Conservation (phyloP, 352 stramenopile species). For the Elongisporangium anandrum region DNA sequence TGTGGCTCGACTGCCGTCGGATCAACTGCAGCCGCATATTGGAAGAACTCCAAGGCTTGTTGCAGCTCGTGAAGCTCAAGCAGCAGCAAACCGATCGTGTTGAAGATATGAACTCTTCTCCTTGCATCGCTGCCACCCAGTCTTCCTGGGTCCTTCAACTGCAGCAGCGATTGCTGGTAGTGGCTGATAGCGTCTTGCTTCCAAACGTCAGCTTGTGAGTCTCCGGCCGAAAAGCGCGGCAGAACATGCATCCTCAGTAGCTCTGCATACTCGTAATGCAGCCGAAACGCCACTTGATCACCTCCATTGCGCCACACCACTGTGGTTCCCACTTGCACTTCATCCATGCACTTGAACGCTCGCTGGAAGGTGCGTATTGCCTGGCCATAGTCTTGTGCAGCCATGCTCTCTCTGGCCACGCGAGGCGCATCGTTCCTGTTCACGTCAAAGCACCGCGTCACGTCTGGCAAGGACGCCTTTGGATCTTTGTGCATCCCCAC, state of each 20-base stretch:
- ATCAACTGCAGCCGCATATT: slow-evolving; percentile 7
- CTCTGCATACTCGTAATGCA: slow-evolving; percentile 15
- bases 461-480: no score
- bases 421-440: neutral
- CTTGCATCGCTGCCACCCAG: neutral
- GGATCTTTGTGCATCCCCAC: neutral
- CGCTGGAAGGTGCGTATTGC: neutral
- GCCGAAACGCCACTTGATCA: neutral
- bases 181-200: neutral
- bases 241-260: slow-evolving; percentile 2
- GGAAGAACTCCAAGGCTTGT: slow-evolving; percentile 11
- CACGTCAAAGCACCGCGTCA: neutral
- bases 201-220: neutral
- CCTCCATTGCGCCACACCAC: neutral
- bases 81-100: slow-evolving; percentile 22
- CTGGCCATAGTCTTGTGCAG: neutral
- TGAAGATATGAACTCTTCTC: slow-evolving; percentile 14
- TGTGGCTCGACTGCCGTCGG: slow-evolving; percentile 9
- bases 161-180: neutral
- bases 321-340: neutral
- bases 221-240: neutral
- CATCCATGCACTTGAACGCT: neutral
- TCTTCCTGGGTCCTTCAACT: neutral
- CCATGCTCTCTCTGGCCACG: neutral
- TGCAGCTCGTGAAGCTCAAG: slow-evolving; percentile 3